Evolutionary conservation across 495 filamentous ascomycete genomes (phyloP).

Genomic region (Podospora pseudocomata): DNA sequence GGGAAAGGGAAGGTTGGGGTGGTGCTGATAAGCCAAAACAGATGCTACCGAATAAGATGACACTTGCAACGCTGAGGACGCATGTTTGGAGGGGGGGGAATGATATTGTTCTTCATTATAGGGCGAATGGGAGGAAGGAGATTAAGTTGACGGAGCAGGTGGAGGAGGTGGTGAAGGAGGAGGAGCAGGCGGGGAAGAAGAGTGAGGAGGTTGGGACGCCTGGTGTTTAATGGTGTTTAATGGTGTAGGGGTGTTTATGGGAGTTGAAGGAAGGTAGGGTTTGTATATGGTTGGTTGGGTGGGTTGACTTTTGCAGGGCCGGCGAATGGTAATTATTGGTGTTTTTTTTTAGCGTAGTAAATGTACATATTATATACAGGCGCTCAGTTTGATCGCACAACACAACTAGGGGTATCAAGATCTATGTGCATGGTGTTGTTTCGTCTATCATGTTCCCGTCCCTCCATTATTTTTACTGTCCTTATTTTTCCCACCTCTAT

Average conservation of each 20-base stretch:
- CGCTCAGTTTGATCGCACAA: too few relatives aligned
- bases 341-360: too few relatives aligned
- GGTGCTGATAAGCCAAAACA: slow-evolving; percentile 26
- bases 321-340: too few relatives aligned
- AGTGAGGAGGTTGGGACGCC: neutral
- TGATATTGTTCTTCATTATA: slow-evolving; percentile 88
- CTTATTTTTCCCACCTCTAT: neutral
- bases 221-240: neutral
- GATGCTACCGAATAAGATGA: slow-evolving; percentile 67
- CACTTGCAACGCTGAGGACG: slow-evolving; percentile 80
- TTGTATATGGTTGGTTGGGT: neutral
- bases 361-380: too few relatives aligned
- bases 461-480: neutral
- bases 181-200: slow-evolving; percentile 5
- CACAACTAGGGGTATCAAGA: slow-evolving; percentile 4
- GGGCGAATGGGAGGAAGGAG: slow-evolving; percentile 75
- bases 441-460: neutral
- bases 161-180: slow-evolving; percentile 6
- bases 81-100: slow-evolving; percentile 90
- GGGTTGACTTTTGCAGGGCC: too few relatives aligned
- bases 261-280: neutral
- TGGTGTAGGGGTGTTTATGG: too few relatives aligned
- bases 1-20: slow-evolving; percentile 4
- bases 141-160: slow-evolving; percentile 33
- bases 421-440: neutral